phyloP scores from a whole-genome alignment of 306 rosid species.

The Ormosia semicastrata region DNA sequence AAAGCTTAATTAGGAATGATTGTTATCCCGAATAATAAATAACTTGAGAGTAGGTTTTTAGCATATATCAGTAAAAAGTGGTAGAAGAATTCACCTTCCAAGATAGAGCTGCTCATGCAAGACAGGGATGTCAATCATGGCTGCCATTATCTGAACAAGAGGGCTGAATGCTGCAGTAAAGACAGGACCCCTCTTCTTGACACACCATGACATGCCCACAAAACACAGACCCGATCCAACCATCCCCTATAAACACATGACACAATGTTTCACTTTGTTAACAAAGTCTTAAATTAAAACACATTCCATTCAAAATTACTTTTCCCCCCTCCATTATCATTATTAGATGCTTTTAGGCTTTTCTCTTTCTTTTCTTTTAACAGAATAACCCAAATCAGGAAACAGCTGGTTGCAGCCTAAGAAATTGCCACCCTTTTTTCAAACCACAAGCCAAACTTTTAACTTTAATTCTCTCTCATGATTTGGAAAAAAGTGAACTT shows the following conservation, averaged over 20 bases:
- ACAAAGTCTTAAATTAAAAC: background rate
- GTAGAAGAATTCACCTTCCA: slow-evolving; percentile 47
- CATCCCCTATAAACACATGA: slow-evolving; percentile 58
- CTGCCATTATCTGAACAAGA: slow-evolving; percentile 82
- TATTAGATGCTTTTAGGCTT: background rate
- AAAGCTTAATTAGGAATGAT: background rate
- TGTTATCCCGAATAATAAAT: background rate
- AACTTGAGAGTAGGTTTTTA: background rate
- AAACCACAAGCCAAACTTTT: background rate
- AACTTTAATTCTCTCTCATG: background rate
- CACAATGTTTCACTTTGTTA: slow-evolving; percentile 22
- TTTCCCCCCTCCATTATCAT: background rate
- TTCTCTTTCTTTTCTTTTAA: background rate
- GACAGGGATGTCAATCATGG: slow-evolving; percentile 72
- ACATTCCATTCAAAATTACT: background rate
- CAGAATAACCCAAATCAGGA: background rate
- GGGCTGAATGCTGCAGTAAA: slow-evolving; percentile 95
- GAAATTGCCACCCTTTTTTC: slow-evolving; percentile 3
- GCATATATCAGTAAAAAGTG: background rate
- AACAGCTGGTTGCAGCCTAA: background rate
- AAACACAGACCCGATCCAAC: slow-evolving; percentile 80
- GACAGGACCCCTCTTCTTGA: slow-evolving; percentile 89
- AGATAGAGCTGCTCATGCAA: slow-evolving; percentile 74
- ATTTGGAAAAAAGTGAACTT: slow-evolving; percentile 36
- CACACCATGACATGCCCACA: slow-evolving; percentile 98